Conservation (phyloP, 106 monocot species). For the Gastrodia elata region DNA sequence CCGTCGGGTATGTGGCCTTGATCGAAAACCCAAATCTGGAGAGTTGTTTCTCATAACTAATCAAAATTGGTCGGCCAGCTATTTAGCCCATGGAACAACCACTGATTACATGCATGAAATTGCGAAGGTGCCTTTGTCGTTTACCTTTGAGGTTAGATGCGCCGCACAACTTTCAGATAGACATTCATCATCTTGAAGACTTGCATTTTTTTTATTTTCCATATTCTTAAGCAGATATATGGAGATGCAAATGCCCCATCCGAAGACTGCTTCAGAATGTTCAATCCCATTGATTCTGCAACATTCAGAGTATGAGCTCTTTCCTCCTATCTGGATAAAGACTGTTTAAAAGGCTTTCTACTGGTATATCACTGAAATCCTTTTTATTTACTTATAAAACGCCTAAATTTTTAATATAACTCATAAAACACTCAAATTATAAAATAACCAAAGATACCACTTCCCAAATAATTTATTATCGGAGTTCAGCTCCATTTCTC, state of each 20-base stretch:
- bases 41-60: not conserved
- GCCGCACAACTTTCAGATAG: not conserved
- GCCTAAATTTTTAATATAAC: too few species aligned
- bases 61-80: conserved; percentile 50
- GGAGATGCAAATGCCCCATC: conserved; percentile 54
- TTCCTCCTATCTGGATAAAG: too few species aligned
- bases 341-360: too few species aligned
- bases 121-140: conserved; percentile 73
- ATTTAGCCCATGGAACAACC: conserved; percentile 93
- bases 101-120: conserved; percentile 93
- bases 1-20: conserved; percentile 66
- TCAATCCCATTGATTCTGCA: conserved; percentile 70
- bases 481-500: too few species aligned
- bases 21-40: not conserved
- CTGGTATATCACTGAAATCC: too few species aligned
- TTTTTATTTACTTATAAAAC: too few species aligned
- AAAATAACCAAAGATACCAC: too few species aligned
- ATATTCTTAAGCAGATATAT: conserved; percentile 63
- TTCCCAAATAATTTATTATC: too few species aligned
- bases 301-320: conserved; percentile 52
- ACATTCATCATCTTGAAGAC: not conserved
- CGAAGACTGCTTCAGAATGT: conserved; percentile 94
- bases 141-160: conserved; percentile 83
- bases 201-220: not conserved
- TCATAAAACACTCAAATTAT: too few species aligned